Base-by-base conservation (phyloP, 2,329 filamentous ascomycete genomes). In the Calycina herbarum region DNA sequence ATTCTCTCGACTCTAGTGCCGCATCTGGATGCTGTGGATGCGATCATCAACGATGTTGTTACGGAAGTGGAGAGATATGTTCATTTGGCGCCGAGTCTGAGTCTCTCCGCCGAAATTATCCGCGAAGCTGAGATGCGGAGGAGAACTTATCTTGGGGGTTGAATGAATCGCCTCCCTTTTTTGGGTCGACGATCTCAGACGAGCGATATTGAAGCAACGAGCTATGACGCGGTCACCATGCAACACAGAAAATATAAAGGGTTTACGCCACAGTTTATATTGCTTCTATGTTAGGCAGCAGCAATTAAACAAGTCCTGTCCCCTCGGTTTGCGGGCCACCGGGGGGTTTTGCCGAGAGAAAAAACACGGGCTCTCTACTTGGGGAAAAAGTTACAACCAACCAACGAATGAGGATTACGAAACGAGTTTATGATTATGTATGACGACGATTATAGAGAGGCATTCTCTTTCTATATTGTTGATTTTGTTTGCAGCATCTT, bases 1-100 rank as follows among this genome's bases (percentile, higher is more conserved):
- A 87, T 94, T 51, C 81, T 94, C 35, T 82, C 83, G 8, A 80
- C 84, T 1, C 79, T 88, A 29, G 82, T 87, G 3, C 81, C 85
- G 35, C 82, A 83, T 68, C 80, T 82, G 62, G 83, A 87, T 68
- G 82, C 87, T 42, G 85, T 94, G 71, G 90, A 94, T 76, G 83
- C 86, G 65, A 92, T 94, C 71, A 92, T 94, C 77, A 88, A 88
- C 73, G 87, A 91, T 65, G 91, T 94, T 58, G 86, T 94, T 57
- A 81, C 86, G 66, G 92, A 94, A 74, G 87, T 94, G 66, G 89
- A 92, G 75, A 84, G 86, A 70, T 91, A 93, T 75, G 86, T 89
- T 0, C 85, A 89, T 70, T 81, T 95, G 38, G 91, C 92, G 2
- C 92, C 92, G 5, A 94, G 91, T 73, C 80, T 94, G 38, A 86